Base-by-base conservation (phyloP, 2,329 filamentous ascomycete genomes). In the Leptographium flavum region DNA sequence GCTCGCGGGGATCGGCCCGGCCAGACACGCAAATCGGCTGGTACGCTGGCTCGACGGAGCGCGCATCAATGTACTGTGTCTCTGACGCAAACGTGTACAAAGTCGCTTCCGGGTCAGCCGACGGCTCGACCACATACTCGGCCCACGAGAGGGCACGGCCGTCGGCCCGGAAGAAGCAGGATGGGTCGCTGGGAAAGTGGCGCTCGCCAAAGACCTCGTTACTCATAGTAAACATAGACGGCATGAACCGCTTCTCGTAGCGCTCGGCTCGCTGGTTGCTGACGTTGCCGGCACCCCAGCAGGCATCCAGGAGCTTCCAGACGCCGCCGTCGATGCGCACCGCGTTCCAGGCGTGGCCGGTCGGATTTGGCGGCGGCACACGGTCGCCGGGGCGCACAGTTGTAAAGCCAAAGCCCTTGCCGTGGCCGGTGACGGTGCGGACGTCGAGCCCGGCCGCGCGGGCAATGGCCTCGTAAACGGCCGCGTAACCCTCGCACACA, bases 271-370 rank as follows among this genome's bases (percentile, higher is more conserved):
- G 62, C 44, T 71, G 63, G 15, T 56, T 67, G 37, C 69, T 62
- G 9, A 94, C 63, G 50, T 76, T 68, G 2, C 90, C 90, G 0
- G 90, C 86, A 33, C 92, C 92, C 92, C 92, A 98, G 58, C 90
- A 96, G 1, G 83, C 64, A 56, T 98, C 92, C 41, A 96, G 65
- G 1, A 96, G 72, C 62, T 95, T 94, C 90, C 90, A 96, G 52
- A 79, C 75, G 2, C 85, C 86, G 23, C 79, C 75, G 55, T 96
- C 90, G 47, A 96, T 87, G 43, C 78, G 74, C 7, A 95, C 86
- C 0, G 84, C 88, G 56, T 94, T 95, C 92, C 92, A 95, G 0
- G 92, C 90, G 61, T 96, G 90, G 1, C 76, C 74, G 5, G 64
- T 70, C 0, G 74, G 64, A 43, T 79, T 66, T 19, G 71, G 73